A percentile compares a stretch with the other conserved stretches of the same genome.
These are phyloP conservation scores for Prunus mira DNA, from an alignment of 306 rosid genomes.

Conservation along the genomic window DNA sequence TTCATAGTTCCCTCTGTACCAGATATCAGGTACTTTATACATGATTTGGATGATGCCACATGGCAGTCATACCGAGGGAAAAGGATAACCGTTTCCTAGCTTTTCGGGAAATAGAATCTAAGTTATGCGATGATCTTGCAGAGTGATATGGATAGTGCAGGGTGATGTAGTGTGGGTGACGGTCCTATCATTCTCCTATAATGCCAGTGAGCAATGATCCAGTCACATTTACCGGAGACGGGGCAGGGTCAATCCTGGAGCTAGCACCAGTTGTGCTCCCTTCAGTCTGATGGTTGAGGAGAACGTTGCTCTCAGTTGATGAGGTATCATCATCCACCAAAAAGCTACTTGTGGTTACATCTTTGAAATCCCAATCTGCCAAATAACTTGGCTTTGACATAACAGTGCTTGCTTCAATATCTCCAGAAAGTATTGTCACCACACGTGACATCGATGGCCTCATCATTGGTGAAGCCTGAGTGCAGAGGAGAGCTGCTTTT, in stretches of 20 bases:
- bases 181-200: too few species aligned
- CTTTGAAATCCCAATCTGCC: slow-evolving; percentile 19
- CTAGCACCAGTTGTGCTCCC: background rate
- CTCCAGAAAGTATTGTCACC: slow-evolving; percentile 26
- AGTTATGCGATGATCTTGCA: too few species aligned
- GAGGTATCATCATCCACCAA: background rate
- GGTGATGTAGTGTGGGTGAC: too few species aligned
- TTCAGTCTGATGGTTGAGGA: background rate
- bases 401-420: background rate
- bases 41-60: too few species aligned
- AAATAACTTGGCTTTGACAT: slow-evolving; percentile 30
- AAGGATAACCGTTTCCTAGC: too few species aligned
- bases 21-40: too few species aligned
- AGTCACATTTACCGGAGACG: slow-evolving; percentile 6
- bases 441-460: slow-evolving; percentile 30
- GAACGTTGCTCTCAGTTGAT: background rate
- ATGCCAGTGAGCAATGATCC: background rate
- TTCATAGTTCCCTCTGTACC: too few species aligned
- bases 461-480: slow-evolving; percentile 20
- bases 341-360: slow-evolving; percentile 16
- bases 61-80: too few species aligned
- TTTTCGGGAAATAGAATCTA: too few species aligned
- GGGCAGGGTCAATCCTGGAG: background rate
- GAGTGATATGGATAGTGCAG: too few species aligned
- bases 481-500: slow-evolving; percentile 22